phyloP scores from a whole-genome alignment of 2,329 filamentous ascomycete genomes.

The Scorias spongiosa region DNA sequence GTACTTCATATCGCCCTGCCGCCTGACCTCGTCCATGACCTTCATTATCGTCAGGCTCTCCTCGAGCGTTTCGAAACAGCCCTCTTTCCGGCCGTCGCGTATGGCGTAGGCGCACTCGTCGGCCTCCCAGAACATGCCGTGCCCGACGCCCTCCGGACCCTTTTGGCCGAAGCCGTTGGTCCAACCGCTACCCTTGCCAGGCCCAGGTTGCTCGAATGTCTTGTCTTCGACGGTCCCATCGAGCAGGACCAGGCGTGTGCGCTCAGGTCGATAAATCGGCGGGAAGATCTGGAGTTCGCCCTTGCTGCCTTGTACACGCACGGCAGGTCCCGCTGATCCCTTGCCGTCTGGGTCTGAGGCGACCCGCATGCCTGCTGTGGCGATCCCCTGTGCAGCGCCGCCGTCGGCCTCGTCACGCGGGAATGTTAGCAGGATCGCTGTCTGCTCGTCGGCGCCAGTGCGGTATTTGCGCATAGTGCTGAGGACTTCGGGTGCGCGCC shows the following conservation, averaged over 20 bases:
- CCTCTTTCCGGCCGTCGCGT: conserved; percentile 63
- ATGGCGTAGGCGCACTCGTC: conserved; percentile 64
- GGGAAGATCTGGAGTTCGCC: conserved; percentile 72
- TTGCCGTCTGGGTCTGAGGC: conserved; percentile 46
- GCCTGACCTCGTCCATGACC: conserved; percentile 54
- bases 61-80: conserved; percentile 50
- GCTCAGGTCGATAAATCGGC: conserved; percentile 52
- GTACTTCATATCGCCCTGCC: conserved; percentile 46
- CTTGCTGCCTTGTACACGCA: conserved; percentile 64
- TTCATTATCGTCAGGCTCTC: conserved; percentile 83
- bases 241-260: conserved; percentile 19
- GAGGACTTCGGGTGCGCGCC: conserved; percentile 44
- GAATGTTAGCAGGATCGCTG: conserved; percentile 65
- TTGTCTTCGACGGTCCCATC: conserved; percentile 34
- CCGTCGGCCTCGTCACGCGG: conserved; percentile 37
- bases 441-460: conserved; percentile 63
- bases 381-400: conserved; percentile 53
- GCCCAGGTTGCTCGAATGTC: conserved; percentile 30
- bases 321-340: conserved; percentile 46
- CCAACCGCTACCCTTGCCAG: conserved; percentile 31
- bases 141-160: conserved; percentile 44
- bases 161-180: conserved; percentile 31
- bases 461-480: conserved; percentile 56
- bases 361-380: conserved; percentile 44
- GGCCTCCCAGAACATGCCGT: conserved; percentile 83